Evolutionary conservation across 1,139 yeast species (phyloP), one percentile per base, ranked within the genome.

Genomic region (Candida buenavistaensis): DNA sequence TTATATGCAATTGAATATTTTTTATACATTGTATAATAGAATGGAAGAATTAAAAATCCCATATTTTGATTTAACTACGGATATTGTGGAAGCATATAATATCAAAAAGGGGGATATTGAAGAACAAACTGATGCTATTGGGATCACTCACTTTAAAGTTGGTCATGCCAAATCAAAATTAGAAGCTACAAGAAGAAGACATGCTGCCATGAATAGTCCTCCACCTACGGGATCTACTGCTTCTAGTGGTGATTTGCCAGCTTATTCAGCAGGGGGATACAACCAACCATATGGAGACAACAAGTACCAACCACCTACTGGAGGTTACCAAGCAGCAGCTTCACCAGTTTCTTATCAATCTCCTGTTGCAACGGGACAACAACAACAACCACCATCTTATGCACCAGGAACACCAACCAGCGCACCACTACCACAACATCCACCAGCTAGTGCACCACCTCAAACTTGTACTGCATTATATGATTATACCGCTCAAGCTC

Each of bases 21-120:
- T 89, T 64, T 92, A 92, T 71, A 89, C 97, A 0, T 69, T 92
- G 45, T 90, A 86, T 68, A 83, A 75, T 53, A 76, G 86, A 50
- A 87, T 92, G 88, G 96, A 90, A 62, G 96, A 88, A 58, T 81
- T 90, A 84, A 89, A 92, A 67, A 92, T 92, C 46, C 96, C 97
- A 10, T 90, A 92, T 64, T 92, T 92, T 63, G 96, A 92, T 57
- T 69, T 92, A 55, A 69, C 75, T 35, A 72, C 86, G 34, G 97
- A 89, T 57, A 85, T 92, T 47, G 73, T 84, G 37, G 92, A 86
- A 54, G 83, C 92, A 2, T 92, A 84, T 62, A 62, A 63, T 29
- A 70, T 68, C 44, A 92, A 92, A 68, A 82, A 95, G 57, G 98
- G 97, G 23, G 82, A 88, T 48, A 78, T 90, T 38, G 96, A 89